Base-by-base conservation (phyloP, 306 rosid genomes). In the Pyrus betulifolia region DNA sequence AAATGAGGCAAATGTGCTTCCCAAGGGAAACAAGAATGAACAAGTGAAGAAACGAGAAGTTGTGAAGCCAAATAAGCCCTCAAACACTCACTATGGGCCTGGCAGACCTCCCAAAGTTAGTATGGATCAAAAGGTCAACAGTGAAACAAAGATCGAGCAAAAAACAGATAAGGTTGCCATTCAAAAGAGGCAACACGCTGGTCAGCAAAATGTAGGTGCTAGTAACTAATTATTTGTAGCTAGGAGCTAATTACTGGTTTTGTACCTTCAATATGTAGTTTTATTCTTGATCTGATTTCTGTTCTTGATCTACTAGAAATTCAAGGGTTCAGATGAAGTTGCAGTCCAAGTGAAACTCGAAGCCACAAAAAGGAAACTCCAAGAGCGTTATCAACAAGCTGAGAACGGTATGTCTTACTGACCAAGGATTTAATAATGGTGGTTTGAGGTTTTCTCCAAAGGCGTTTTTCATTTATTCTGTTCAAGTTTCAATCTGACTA, bases 321-420 rank as follows among this genome's bases (percentile, higher is more conserved):
- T 82, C 61, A 87, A 84, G 86, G 58, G 59, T 61, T 85, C 87
- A 1, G 96, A 89, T 40, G 98, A 95, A 52, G 86, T 11, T 30
- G 89, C 89, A 4, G 88, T 82, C 74, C 86, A 89, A 76, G 70
- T 77, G 72, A 96, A 96, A 85, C 91, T 96, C 13, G 99, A 96
- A 89, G 99, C 90, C 62, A 88, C 99, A 27, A 96, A 92, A 84
- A 88, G 99, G 88, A 96, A 75, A 81, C 99, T 96, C 85, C 99
- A 96, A 60, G 97, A 89, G 86, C 80, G 93, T 25, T 96, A 96
- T 83, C 99, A 92, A 88, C 96, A 92, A 87, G 97, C 85, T 33
- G 97, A 91, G 85, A 96, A 88, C 12, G 98, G 98, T 93, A 62
- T 63, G 84, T 82, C 33, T 51, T 49, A 8, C 11, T 15, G n/a